Evolutionary conservation across 2,329 filamentous ascomycete genomes (phyloP), one percentile per base, ranked within the genome.

Genomic region (Geosmithia putterillii): DNA sequence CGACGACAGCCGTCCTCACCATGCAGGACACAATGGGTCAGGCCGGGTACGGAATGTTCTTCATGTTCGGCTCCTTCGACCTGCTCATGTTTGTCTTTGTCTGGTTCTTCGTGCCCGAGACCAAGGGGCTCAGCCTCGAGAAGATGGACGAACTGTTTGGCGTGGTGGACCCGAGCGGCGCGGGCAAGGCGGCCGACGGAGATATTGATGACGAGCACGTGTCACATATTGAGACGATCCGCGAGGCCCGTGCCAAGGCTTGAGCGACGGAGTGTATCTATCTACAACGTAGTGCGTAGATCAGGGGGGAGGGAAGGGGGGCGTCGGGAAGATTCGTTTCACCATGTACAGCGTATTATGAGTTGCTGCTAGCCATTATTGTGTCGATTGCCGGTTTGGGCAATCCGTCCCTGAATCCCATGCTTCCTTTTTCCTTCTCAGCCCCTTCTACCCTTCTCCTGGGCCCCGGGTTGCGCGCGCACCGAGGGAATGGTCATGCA

Each of bases 21-120:
- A 85, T 86, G 81, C 67, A 85, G 52, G 67, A 67, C 62, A 72
- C 62, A 14, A 66, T 70, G 52, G 66, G 65, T 18, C 48, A 56
- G 20, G 57, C 56, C 20, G 64, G 65, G 6, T 69, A 65, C 43
- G 78, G 76, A 23, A 79, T 79, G 22, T 86, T 83, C 60, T 73
- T 86, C 56, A 76, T 83, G 52, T 86, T 83, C 57, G 73, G 77
- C 9, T 70, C 60, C 43, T 84, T 84, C 58, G 80, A 78, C 57
- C 70, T 79, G 51, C 55, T 67, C 51, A 83, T 84, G 74, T 74
- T 74, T 47, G 48, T 80, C 43, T 82, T 81, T 54, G 76, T 79
- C 36, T 82, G 70, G 67, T 78, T 81, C 64, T 71, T 79, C 48
- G 70, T 83, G 17, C 81, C 81, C 0, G 81, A 86, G 62, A 86